phyloP scores from a whole-genome alignment of 1,139 yeast species.

The Suhomyces anneliseae region DNA sequence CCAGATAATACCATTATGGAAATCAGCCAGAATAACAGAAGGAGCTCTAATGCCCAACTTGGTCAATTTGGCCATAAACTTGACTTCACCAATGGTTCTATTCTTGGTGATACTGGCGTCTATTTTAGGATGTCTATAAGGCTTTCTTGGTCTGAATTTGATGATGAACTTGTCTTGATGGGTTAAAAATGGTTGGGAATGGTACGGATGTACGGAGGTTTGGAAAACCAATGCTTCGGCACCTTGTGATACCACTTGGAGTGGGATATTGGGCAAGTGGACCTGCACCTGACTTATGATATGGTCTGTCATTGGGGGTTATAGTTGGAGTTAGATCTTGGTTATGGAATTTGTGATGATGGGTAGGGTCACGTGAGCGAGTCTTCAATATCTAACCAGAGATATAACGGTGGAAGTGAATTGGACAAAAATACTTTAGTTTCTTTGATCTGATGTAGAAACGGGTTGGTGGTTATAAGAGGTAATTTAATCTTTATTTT shows the following conservation, averaged over 20 bases:
- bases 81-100: conserved; percentile 82
- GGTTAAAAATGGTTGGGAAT: conserved; percentile 29
- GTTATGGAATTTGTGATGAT: not conserved
- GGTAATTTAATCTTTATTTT: no score
- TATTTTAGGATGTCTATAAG: conserved; percentile 82
- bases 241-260: conserved; percentile 77
- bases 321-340: not conserved
- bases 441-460: no score
- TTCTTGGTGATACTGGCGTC: conserved; percentile 76
- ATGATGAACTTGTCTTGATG: conserved; percentile 51
- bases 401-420: no score
- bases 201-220: conserved; percentile 68
- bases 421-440: no score
- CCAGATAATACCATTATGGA: conserved; percentile 81
- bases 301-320: conserved; percentile 40
- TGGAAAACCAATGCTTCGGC: conserved; percentile 88
- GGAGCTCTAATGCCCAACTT: conserved; percentile 66
- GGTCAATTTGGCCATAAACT: conserved; percentile 64
- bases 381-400: not conserved
- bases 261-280: conserved; percentile 48
- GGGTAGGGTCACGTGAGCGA: not conserved
- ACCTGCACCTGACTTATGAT: conserved; percentile 41
- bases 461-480: no score
- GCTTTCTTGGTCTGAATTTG: conserved; percentile 86
- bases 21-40: conserved; percentile 66